Evolutionary conservation across 148 eudicot genomes (phyloP).

Genomic region (Rhododendron vialii): DNA sequence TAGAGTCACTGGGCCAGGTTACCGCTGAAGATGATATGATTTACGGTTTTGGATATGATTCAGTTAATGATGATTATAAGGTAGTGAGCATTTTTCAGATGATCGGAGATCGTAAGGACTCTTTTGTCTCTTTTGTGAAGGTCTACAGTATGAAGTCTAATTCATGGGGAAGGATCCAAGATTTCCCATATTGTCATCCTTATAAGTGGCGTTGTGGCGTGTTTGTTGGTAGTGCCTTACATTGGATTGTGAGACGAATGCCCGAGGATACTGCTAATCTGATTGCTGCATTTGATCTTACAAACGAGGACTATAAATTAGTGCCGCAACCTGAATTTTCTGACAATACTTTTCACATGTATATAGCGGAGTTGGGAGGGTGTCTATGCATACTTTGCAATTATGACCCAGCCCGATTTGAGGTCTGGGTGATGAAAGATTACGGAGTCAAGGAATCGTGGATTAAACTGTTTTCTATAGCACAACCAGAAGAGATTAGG

Average conservation of each 20-base stretch:
- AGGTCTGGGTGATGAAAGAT: conserved; percentile 24
- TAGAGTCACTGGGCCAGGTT: neutral
- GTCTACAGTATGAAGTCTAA: conserved; percentile 25
- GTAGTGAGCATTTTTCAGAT: conserved; percentile 30
- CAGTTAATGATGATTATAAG: conserved; percentile 34
- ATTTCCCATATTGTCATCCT: conserved; percentile 21
- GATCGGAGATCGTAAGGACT: neutral
- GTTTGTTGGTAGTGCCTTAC: conserved; percentile 25
- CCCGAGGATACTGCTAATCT: neutral
- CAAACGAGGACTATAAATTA: conserved; percentile 14
- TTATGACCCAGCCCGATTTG: neutral
- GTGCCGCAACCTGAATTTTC: conserved; percentile 19
- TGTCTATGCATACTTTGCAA: conserved; percentile 12
- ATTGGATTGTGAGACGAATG: conserved; percentile 24
- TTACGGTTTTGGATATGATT: conserved; percentile 23
- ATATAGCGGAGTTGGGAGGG: conserved; percentile 17
- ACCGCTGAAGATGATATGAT: neutral
- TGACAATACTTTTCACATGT: neutral
- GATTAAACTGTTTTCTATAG: neutral
- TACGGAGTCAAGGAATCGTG: neutral
- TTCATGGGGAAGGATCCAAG: conserved; percentile 16
- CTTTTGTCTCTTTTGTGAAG: conserved; percentile 20
- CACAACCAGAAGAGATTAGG: neutral
- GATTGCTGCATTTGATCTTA: conserved; percentile 32
- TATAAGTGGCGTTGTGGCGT: conserved; percentile 3